phyloP scores from a whole-genome alignment of 2,329 filamentous ascomycete species.

The Colletotrichum sojae region DNA sequence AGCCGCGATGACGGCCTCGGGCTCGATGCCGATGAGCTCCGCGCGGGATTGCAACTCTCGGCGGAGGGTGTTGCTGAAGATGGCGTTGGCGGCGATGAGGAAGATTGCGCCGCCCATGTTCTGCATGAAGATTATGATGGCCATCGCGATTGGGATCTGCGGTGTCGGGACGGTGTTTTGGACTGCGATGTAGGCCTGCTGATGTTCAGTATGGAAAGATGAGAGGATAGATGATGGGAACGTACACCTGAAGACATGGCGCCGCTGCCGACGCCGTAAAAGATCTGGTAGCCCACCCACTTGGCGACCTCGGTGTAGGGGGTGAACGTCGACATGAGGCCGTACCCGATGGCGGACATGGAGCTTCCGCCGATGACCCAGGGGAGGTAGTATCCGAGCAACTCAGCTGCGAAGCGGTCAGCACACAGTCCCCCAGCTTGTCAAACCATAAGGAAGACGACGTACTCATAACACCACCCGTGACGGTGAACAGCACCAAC shows the following conservation, averaged over 20 bases:
- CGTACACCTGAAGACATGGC: slow-evolving; percentile 19
- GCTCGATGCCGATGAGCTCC: not conserved
- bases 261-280: slow-evolving; percentile 40
- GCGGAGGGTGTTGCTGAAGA: slow-evolving; percentile 50
- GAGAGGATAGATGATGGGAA: slow-evolving; percentile 37
- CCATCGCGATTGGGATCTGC: slow-evolving; percentile 32
- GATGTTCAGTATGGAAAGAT: slow-evolving; percentile 37
- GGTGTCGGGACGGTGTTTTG: slow-evolving; percentile 24
- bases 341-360: slow-evolving; percentile 39
- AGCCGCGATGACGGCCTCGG: slow-evolving; percentile 52
- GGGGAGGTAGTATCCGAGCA: slow-evolving; percentile 42
- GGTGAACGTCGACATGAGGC: slow-evolving; percentile 37
- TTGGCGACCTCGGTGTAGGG: slow-evolving; percentile 19
- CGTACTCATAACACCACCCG: slow-evolving; percentile 47
- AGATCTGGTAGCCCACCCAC: slow-evolving; percentile 44
- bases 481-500: slow-evolving; percentile 41
- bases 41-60: slow-evolving; percentile 44
- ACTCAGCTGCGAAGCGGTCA: slow-evolving; percentile 18
- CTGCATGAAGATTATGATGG: slow-evolving; percentile 32
- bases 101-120: slow-evolving; percentile 41
- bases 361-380: slow-evolving; percentile 36
- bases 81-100: slow-evolving; percentile 41
- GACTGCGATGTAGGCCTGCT: slow-evolving; percentile 28
- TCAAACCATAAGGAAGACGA: too few species aligned
- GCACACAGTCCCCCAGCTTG: too few species aligned